Base-by-base conservation (phyloP, 2,329 filamentous ascomycete species). In the Beauveria bassiana region DNA sequence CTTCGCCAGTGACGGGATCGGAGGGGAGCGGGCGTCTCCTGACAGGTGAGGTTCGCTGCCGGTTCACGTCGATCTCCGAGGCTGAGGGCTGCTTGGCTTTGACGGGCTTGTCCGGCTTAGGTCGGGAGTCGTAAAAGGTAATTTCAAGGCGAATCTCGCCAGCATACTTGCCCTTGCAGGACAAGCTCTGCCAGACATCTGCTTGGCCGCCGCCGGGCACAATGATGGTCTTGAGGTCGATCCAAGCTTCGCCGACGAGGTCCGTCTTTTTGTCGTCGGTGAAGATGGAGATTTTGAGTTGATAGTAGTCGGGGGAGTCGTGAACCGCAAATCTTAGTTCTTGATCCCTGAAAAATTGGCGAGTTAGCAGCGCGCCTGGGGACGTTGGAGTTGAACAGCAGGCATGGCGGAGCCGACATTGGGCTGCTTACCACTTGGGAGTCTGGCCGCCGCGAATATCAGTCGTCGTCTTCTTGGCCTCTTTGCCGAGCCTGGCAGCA, bases 181-280 rank as follows among this genome's bases (percentile, higher is more conserved):
- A 89, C 67, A 99, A 79, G 63, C 81, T 86, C 72, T 97, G 93
- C 95, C 95, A 99, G 61, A 91, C 80, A 74, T 99, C 95, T 70
- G 84, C 92, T 75, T 97, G 91, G n/a, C 95, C 93, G 54, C 95
- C 95, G 53, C 95, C 93, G 2, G 86, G 80, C 22, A 93, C 82
- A 65, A 99, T 84, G 68, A 99, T 89, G 67, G 86, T 83, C 67
- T 87, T 86, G 63, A 99, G 80, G 70, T 90, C 89, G 62, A 98
- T 85, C 88, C 91, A 97, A 7, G 90, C 87, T 75, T 99, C 95
- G 66, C 95, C 95, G 68, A 99, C 97, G 66, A 99, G 76, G 67
- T 99, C 95, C 0, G 93, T 98, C 78, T 89, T 96, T 79, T 97
- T 98, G 76, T 99, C 95, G 70, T 99, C 95, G 72, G 96, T 97